Evolutionary conservation across 176 grass and related monocot species (phyloP), one percentile per base, ranked within the genome.

Genomic region (Oryza punctata): DNA sequence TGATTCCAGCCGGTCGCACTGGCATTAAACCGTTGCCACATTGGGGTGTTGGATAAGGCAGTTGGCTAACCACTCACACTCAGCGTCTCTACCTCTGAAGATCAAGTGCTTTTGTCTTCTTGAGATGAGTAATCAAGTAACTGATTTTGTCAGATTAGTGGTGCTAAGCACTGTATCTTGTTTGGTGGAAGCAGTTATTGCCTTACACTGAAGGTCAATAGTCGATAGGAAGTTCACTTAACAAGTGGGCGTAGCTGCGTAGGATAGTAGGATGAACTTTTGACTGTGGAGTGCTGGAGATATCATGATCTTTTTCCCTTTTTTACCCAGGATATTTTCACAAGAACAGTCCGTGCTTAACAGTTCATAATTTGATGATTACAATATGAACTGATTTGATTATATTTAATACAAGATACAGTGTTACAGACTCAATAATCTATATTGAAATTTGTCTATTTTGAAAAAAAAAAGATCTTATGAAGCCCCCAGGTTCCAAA

Each of bases 1-100:
- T 52, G 11, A 72, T 85, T 77, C 72, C 23, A 25, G 15, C 52
- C 61, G 54, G 41, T 44, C 46, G 33, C 68, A 84, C 67, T 72
- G 71, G 10, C 29, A 60, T 65, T 70, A 14, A 57, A 65, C 50
- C 13, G 16, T 75, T 24, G 4, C 24, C 72, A 28, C 77, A 64
- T 46, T 77, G 78, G 77, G 60, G 49, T 52, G 28, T 18, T 32
- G 76, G 81, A 85, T 80, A 85, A 81, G 81, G 75, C 44, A 50
- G 77, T 89, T 81, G 82, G 71, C 77, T 89, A 81, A 81, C 64
- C 82, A 81, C 65, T 89, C 26, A 59, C 82, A 81, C 65, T 89
- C 35, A 59, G 27, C 25, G 16, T 63, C 77, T 41, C 26, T 18
- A n/a, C 10, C 27, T 46, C 14, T 21, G 67, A 37, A 11, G 24